Evolutionary conservation across 75 land plant species (phyloP), one percentile per base, ranked within the genome.

Genomic region (Azolla pinnata): DNA sequence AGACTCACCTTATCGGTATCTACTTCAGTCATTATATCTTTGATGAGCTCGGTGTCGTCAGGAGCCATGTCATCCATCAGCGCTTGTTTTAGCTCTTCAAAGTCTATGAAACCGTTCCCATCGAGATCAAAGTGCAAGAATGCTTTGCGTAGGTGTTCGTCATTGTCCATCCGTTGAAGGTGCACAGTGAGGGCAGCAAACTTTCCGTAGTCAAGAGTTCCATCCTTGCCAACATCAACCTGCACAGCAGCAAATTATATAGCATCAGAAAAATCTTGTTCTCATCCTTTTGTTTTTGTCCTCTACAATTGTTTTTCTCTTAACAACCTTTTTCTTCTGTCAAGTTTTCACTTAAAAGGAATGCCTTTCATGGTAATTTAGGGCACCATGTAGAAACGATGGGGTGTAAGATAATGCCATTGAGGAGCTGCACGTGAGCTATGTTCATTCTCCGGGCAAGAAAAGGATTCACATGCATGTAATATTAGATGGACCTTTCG

Each of bases 1-100:
- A n/a, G n/a, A n/a, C 19, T 56, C 34, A 79, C 81, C 81, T 83
- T 83, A 60, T 83, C 87, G 8, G 61, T 70, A 70, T 83, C 87
- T 24, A 83, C 81, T 60, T 83, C 87, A 34, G 71, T 77, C 24
- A 83, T 68, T 31, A 83, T 81, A 35, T 71, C 81, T 51, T 74
- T 74, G 19, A 74, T 74, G 38, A 83, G 77, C 20, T 83, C 85
- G 17, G 61, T 40, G 44, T 63, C 58, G 16, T 58, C 57, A 9
- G 64, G 25, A 7, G 65, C 75, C 19, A 66, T 63, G 16, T 81
- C 77, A 42, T 76, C 79, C 0, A 57, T 63, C 24, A 83, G 60
- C 18, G 81, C 81, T 53, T 80, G 75, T 31, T 62, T 32, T 54
- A 77, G 75, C 56, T 81, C 87, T 55, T 81, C 81, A 1, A 58